Evolutionary conservation across 768 basidiomycete species (phyloP).

Genomic region (Lactarius quietus): DNA sequence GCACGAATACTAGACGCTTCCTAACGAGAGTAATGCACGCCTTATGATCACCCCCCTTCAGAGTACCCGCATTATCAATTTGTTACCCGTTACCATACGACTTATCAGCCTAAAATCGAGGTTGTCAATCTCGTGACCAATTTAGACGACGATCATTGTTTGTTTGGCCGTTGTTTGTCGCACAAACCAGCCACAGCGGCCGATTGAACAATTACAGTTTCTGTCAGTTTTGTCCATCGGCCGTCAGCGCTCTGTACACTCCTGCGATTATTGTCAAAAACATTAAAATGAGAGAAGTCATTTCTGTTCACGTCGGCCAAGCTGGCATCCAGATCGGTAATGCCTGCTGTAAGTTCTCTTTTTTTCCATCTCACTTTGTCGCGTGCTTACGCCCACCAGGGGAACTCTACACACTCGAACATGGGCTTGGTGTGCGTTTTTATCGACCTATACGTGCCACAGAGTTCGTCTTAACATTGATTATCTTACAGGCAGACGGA

Average conservation of each 20-base stretch:
- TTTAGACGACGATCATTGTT: not conserved
- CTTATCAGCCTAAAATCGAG: conserved; percentile 4
- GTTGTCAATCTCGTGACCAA: conserved; percentile 6
- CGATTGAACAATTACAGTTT: not conserved
- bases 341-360: conserved; percentile 75
- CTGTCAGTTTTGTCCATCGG: not conserved
- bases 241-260: conserved; percentile 2
- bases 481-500: conserved; percentile 73
- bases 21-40: conserved; percentile 12
- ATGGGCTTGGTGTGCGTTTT: conserved; percentile 82
- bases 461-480: not conserved
- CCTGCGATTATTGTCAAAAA: conserved; percentile 3
- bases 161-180: conserved; percentile 5
- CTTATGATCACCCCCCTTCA: conserved; percentile 25
- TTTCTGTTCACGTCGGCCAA: conserved; percentile 95
- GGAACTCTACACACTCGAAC: conserved; percentile 98
- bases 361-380: conserved; percentile 19
- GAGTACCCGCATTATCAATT: conserved; percentile 8
- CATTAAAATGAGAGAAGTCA: conserved; percentile 79
- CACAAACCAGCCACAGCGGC: not conserved
- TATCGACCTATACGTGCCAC: not conserved
- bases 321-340: conserved; percentile 94
- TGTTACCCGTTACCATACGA: conserved; percentile 14
- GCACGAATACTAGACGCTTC: conserved; percentile 42
- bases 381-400: conserved; percentile 44